Evolutionary conservation across 2,329 filamentous ascomycete genomes (phyloP).

Genomic region (Davidsoniella neocaledoniae): DNA sequence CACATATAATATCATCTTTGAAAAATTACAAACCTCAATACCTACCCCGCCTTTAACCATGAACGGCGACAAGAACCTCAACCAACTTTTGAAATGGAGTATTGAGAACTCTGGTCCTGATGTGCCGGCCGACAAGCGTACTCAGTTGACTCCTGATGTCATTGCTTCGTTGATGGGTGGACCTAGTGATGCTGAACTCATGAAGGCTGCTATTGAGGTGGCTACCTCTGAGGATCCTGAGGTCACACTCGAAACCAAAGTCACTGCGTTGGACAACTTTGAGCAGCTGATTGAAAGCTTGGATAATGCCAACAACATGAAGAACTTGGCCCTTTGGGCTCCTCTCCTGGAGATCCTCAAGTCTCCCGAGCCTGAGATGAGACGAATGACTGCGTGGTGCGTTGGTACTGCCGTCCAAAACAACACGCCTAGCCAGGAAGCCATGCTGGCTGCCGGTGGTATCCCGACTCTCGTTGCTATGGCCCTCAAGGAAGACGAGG

Average conservation of each 20-base stretch:
- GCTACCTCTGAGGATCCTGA: slow-evolving; percentile 46
- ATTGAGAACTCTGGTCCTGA: slow-evolving; percentile 30
- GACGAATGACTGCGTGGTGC: slow-evolving; percentile 86
- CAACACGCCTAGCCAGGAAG: slow-evolving; percentile 72
- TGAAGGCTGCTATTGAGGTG: slow-evolving; percentile 68
- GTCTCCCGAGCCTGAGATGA: slow-evolving; percentile 52
- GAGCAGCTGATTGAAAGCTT: slow-evolving; percentile 83
- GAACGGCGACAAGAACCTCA: slow-evolving; percentile 38
- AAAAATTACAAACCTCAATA: not conserved
- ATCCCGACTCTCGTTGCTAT: slow-evolving; percentile 54
- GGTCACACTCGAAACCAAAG: slow-evolving; percentile 54
- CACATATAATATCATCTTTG: not conserved
- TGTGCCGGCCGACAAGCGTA: slow-evolving; percentile 20
- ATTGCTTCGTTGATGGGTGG: slow-evolving; percentile 65
- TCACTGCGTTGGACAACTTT: slow-evolving; percentile 84
- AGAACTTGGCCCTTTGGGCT: slow-evolving; percentile 61
- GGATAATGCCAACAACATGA: slow-evolving; percentile 94
- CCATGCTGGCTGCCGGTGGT: slow-evolving; percentile 43
- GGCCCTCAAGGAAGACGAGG: slow-evolving; percentile 40
- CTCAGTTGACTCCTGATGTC: slow-evolving; percentile 47
- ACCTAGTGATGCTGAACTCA: slow-evolving; percentile 78
- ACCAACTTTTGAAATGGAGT: slow-evolving; percentile 67
- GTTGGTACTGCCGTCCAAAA: slow-evolving; percentile 92
- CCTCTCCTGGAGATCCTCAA: slow-evolving; percentile 57
- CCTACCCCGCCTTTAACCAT: slow-evolving; percentile 10